phyloP scores from a whole-genome alignment of 2,329 filamentous ascomycete genomes.

The Bisporella sp. region DNA sequence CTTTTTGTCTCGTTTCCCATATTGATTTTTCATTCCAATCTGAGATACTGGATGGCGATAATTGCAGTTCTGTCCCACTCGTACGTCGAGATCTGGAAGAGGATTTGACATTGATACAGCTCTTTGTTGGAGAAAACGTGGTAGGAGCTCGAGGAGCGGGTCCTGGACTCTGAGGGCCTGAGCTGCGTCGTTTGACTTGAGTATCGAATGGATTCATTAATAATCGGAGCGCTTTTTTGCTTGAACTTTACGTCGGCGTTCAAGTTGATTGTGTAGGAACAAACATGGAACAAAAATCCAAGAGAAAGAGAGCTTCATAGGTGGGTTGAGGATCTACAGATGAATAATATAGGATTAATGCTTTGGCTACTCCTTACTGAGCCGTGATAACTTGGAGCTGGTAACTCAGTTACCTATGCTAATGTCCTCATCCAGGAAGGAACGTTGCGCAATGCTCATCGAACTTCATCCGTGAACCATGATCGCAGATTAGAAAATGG shows the following conservation, averaged over 20 bases:
- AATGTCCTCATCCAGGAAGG: no score
- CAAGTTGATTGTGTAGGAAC: background rate
- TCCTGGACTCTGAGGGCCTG: background rate
- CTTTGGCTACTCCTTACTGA: no score
- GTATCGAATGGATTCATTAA: background rate
- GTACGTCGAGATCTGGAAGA: background rate
- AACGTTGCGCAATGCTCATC: no score
- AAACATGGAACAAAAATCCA: background rate
- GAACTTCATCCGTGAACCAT: no score
- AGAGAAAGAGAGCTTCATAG: background rate
- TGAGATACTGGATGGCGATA: background rate
- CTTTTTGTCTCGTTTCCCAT: background rate
- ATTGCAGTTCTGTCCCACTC: background rate
- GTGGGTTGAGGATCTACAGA: background rate
- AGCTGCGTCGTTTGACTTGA: background rate
- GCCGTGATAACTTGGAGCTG: no score
- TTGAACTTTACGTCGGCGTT: background rate
- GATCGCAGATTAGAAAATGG: no score
- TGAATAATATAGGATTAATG: no score
- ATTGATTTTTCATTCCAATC: constrained; percentile 15
- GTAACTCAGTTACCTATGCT: no score
- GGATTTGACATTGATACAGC: background rate
- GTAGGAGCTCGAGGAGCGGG: background rate
- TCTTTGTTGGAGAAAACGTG: background rate
- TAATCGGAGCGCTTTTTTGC: no score